Percentiles rank a stretch among this genome's conserved stretches.
These are phyloP conservation scores for Alisma plantagoaquatica DNA, from an alignment of 106 monocot species.

Conservation along the genomic window DNA sequence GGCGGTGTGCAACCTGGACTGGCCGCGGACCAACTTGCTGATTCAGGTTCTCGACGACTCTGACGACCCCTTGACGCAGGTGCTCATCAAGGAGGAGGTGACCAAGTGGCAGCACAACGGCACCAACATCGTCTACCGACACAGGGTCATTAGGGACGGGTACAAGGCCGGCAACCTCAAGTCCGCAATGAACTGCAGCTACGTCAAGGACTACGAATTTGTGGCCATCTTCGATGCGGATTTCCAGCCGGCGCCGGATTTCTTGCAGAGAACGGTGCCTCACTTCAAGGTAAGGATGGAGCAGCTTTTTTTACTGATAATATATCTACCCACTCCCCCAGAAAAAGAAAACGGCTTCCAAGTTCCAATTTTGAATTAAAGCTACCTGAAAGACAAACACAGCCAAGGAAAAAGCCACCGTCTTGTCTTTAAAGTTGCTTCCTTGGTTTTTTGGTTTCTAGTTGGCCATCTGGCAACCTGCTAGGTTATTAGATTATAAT, in stretches of 20 bases:
- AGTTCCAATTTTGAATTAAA: no score
- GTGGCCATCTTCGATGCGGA: constrained; percentile 96
- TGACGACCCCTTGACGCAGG: constrained; percentile 51
- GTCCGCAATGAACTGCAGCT: constrained; percentile 83
- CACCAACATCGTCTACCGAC: constrained; percentile 59
- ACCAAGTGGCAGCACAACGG: constrained; percentile 74
- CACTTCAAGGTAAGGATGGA: constrained; percentile 73
- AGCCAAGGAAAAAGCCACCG: no score
- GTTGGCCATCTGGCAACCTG: no score
- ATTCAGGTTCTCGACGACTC: constrained; percentile 93
- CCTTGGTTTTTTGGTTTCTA: no score
- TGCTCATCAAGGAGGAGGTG: constrained; percentile 78
- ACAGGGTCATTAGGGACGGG: constrained; percentile 61
- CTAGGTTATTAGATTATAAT: no score
- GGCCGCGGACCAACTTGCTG: constrained; percentile 67
- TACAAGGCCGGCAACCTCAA: constrained; percentile 98
- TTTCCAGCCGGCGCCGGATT: constrained; percentile 78
- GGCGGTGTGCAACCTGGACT: constrained; percentile 76
- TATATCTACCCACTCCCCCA: no score
- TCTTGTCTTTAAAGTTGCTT: no score
- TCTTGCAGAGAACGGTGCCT: constrained; percentile 73
- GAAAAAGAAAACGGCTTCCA: no score
- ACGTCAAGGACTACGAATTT: constrained; percentile 94
- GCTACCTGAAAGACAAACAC: no score
- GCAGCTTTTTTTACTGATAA: no score